phyloP scores from a whole-genome alignment of 164 flowering plant genomes.

The Berberis vulgaris region DNA sequence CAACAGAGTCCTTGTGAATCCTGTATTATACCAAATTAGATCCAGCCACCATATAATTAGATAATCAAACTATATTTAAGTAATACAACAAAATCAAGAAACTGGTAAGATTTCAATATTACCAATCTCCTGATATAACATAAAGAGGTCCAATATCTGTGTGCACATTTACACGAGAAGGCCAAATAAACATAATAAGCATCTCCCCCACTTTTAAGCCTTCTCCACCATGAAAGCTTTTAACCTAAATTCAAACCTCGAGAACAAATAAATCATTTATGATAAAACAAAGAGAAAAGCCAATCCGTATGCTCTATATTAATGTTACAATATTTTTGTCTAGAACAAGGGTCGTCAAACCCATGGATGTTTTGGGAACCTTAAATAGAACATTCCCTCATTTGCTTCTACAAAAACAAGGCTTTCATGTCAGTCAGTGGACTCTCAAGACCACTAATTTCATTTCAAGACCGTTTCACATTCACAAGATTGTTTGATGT shows the following conservation, averaged over 20 bases:
- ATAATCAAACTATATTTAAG: too few species aligned
- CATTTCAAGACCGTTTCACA: background rate
- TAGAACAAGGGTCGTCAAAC: conserved; percentile 18
- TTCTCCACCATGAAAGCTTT: background rate
- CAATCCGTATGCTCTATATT: conserved; percentile 9
- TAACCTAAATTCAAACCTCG: background rate
- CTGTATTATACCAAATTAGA: too few species aligned
- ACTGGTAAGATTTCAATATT: too few species aligned
- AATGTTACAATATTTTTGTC: conserved; percentile 18
- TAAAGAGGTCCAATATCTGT: too few species aligned
- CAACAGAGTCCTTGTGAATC: too few species aligned
- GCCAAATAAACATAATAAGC: too few species aligned
- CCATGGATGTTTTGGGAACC: conserved; percentile 14
- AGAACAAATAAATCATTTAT: background rate
- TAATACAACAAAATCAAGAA: too few species aligned
- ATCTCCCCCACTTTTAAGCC: too few species aligned
- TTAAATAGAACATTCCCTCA: conserved; percentile 14
- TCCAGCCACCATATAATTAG: too few species aligned
- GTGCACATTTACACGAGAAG: too few species aligned
- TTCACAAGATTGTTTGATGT: background rate
- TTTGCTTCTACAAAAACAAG: conserved; percentile 22
- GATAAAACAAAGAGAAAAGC: background rate
- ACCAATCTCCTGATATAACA: too few species aligned
- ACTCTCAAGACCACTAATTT: background rate
- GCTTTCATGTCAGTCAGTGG: conserved; percentile 1